These are phyloP conservation scores for Akanthomyces dipterigenus DNA, from an alignment of 2,329 filamentous ascomycete genomes.

Conservation along the genomic window DNA sequence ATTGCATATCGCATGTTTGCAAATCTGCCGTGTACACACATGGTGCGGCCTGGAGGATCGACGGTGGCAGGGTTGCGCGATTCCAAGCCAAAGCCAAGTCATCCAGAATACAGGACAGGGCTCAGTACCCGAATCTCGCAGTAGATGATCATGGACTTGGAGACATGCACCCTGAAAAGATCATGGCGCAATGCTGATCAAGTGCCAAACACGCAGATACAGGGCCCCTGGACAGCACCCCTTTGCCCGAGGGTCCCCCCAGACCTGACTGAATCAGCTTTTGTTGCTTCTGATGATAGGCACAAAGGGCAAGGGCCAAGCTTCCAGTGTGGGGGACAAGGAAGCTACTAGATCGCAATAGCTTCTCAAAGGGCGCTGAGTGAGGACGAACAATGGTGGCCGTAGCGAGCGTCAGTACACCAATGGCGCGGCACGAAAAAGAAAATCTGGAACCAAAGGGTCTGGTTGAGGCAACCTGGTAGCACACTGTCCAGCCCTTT, in stretches of 20 bases:
- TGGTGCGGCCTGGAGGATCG: neutral
- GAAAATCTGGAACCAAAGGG: neutral
- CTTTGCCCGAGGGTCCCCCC: neutral
- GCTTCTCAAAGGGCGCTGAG: neutral
- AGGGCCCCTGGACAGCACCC: neutral
- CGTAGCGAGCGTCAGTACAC: neutral
- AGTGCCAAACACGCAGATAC: neutral
- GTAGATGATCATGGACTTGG: neutral
- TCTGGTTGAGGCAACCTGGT: neutral
- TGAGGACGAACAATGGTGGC: neutral
- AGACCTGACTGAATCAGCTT: neutral
- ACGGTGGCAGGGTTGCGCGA: neutral
- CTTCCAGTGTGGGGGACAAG: neutral
- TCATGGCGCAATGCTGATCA: neutral
- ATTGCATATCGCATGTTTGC: neutral
- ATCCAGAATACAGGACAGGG: neutral
- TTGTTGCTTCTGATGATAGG: neutral
- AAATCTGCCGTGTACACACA: neutral
- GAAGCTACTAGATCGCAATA: neutral
- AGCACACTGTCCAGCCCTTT: neutral
- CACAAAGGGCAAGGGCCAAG: constrained; percentile 1
- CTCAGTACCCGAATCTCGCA: neutral
- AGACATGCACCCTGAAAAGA: neutral
- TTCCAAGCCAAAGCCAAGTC: neutral
- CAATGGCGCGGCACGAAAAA: neutral